Conservation (phyloP, 805 yeast genomes). For the Saturnispora ahearnii region DNA sequence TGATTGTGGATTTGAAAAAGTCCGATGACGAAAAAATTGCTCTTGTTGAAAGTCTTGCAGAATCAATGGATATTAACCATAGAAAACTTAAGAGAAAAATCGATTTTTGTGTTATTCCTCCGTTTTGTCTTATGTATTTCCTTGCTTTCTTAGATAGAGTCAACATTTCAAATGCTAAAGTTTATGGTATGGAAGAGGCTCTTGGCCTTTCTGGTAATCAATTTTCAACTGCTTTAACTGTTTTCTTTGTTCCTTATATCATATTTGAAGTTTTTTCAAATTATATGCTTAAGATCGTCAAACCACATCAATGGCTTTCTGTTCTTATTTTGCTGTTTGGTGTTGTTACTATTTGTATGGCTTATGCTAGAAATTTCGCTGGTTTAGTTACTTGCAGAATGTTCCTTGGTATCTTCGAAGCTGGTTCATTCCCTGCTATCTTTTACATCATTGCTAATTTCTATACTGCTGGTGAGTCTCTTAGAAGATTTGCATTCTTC, state of each 20-base stretch:
- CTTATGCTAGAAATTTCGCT: conserved; percentile 49
- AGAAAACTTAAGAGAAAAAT: conserved; percentile 51
- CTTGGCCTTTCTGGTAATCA: conserved; percentile 48
- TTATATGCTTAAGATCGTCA: conserved; percentile 45
- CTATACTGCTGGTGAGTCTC: conserved; percentile 57
- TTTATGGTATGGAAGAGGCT: conserved; percentile 55
- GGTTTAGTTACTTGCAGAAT: conserved; percentile 55
- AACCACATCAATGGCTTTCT: conserved; percentile 59
- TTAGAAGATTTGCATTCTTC: conserved; percentile 58
- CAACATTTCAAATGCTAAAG: conserved; percentile 71
- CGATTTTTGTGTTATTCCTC: conserved; percentile 63
- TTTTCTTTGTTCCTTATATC: conserved; percentile 65
- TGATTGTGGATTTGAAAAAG: not conserved
- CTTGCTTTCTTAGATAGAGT: conserved; percentile 75
- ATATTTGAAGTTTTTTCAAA: conserved; percentile 61
- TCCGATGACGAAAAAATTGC: conserved; percentile 11
- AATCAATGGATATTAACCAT: conserved; percentile 42
- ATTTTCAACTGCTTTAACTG: conserved; percentile 54
- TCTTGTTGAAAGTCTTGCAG: conserved; percentile 31
- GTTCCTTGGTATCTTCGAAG: conserved; percentile 58
- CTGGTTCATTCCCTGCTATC: conserved; percentile 69
- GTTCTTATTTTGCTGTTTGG: conserved; percentile 53
- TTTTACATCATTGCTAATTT: conserved; percentile 61
- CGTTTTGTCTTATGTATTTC: conserved; percentile 66
- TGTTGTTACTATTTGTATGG: conserved; percentile 54